Evolutionary conservation across 192 early-diverging fungal species (phyloP), one percentile per base, ranked within the genome.

Genomic region (Coemansia sp.): DNA sequence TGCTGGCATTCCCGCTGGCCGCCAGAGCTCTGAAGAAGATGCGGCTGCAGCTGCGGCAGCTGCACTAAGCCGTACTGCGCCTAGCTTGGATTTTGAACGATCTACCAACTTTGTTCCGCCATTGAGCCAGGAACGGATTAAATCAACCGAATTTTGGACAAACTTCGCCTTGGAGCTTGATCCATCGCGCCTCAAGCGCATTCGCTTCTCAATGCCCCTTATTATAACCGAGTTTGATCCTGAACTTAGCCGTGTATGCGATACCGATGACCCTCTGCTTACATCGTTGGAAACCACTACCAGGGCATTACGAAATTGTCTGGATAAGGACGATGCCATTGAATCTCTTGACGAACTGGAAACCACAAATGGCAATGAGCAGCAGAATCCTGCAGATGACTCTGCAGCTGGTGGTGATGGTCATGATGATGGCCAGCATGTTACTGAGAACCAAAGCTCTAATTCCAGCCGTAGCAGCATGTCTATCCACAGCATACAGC

Each of bases 201-300:
- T 74, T 18, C 78, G 78, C 45, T 80, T 80, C 41, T 80, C 78
- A 3, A 70, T 80, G 67, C 78, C 78, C n/a, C 63, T 73, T n/a
- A 80, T 72, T 41, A 68, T 80, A 28, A 80, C 78, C 23, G 78
- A 80, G 48, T 80, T 74, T 48, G 66, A 67, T 50, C 66, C 70
- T 4, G 67, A 73, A 5, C 65, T 53, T 10, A 62, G 60, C 43
- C 62, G 63, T 9, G 55, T 64, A 12, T 79, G 57, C 21, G 61
- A 61, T 35, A 43, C 68, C 1, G 37, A 59, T 14, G 48, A 57
- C 6, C 42, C 63, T 8, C 57, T 53, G 16, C 41, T 28, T 19
- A 67, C 65, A 38, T 52, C 57, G 19, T 38, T 67, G 9, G 65
- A 67, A 36, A 67, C 65, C 3, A 55, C 57, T 12, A 40, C 26